These are phyloP conservation scores for Trichodelitschia bisporula DNA, from an alignment of 495 filamentous ascomycete species.

Conservation along the genomic window DNA sequence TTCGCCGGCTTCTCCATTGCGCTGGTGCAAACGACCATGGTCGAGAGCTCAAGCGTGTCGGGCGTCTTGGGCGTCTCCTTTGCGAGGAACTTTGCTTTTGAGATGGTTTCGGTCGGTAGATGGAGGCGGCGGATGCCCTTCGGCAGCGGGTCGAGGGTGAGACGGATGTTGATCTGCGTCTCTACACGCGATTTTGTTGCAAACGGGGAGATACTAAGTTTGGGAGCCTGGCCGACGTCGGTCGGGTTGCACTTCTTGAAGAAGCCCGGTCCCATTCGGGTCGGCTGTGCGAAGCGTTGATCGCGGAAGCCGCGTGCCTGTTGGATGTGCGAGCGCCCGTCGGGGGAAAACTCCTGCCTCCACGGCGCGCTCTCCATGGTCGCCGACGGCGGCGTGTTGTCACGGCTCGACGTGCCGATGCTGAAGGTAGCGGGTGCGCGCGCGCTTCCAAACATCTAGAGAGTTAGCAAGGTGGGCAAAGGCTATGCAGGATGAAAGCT, in stretches of 20 bases:
- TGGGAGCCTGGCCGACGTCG: neutral
- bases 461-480: too few relatives aligned
- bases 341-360: neutral
- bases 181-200: constrained; percentile 75
- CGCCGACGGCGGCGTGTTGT: neutral
- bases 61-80: constrained; percentile 31
- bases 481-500: too few relatives aligned
- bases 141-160: constrained; percentile 51
- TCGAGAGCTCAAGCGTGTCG: constrained; percentile 60
- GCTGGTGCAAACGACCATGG: constrained; percentile 68
- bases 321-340: neutral
- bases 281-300: neutral
- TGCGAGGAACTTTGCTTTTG: constrained; percentile 66
- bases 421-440: too few relatives aligned
- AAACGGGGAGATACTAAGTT: constrained; percentile 29
- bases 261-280: neutral
- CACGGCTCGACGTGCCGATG: too few relatives aligned
- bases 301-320: too few relatives aligned
- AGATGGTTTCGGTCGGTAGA: constrained; percentile 68
- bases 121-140: constrained; percentile 52
- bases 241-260: neutral
- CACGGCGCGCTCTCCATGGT: neutral
- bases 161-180: constrained; percentile 68
- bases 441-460: too few relatives aligned
- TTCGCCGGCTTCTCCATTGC: constrained; percentile 59